A percentile compares a stretch with the other conserved stretches of the same genome.
Evolutionary conservation across 768 basidiomycete species (phyloP).

Genomic region (Boletus rubroflammeus): DNA sequence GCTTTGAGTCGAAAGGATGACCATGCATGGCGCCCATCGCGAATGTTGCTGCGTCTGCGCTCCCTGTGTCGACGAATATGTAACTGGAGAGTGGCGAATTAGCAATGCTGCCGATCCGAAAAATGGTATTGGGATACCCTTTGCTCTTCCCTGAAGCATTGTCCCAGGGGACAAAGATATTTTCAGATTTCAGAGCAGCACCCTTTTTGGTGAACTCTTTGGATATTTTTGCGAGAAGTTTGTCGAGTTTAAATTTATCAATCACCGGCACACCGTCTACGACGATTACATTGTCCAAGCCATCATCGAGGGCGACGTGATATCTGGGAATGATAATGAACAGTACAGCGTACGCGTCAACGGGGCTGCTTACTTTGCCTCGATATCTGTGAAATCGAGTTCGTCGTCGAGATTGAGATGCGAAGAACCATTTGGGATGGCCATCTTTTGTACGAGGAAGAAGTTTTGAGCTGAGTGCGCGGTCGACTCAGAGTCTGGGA

Average conservation of each 20-base stretch:
- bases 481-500: neutral
- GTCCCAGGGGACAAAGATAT: constrained; percentile 89
- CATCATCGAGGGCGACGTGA: constrained; percentile 76
- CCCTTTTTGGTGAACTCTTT: constrained; percentile 87
- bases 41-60: constrained; percentile 62
- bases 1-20: constrained; percentile 82
- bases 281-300: constrained; percentile 88
- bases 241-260: constrained; percentile 80
- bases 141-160: constrained; percentile 79
- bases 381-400: constrained; percentile 87
- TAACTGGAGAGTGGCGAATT: constrained; percentile 45
- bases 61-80: constrained; percentile 77
- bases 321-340: constrained; percentile 53
- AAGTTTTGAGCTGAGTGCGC: neutral
- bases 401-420: constrained; percentile 48
- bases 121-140: constrained; percentile 55
- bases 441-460: constrained; percentile 40
- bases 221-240: constrained; percentile 72
- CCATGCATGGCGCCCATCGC: constrained; percentile 68
- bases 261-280: constrained; percentile 92
- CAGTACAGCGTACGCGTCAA: neutral
- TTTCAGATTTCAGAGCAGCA: constrained; percentile 66
- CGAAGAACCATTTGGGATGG: constrained; percentile 35
- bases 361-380: constrained; percentile 60
- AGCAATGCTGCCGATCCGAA: neutral